These are phyloP conservation scores for Fusarium pseudonygamai DNA, from an alignment of 2,329 filamentous ascomycete species.

Conservation along the genomic window DNA sequence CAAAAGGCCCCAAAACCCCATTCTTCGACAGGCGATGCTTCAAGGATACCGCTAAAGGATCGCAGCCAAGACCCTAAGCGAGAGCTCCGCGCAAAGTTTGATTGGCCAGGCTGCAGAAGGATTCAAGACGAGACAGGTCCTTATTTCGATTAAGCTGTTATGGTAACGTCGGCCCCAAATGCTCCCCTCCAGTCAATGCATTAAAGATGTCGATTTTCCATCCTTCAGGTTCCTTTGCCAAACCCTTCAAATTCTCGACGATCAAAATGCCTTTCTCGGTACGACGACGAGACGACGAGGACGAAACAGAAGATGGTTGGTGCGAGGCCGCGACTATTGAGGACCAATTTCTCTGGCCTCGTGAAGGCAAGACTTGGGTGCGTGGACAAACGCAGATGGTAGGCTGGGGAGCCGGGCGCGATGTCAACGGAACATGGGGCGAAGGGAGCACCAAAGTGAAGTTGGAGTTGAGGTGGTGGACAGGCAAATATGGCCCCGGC, in stretches of 20 bases:
- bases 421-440: background rate
- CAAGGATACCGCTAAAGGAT: background rate
- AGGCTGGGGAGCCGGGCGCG: background rate
- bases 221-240: background rate
- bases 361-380: background rate
- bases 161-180: background rate
- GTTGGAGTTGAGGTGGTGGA: background rate
- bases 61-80: background rate
- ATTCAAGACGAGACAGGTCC: constrained; percentile 1
- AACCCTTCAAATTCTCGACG: background rate
- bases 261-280: background rate
- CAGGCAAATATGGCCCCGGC: background rate
- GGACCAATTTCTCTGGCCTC: background rate
- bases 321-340: background rate
- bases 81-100: background rate
- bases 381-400: background rate
- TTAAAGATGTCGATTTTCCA: background rate
- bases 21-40: background rate
- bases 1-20: background rate
- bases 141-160: constrained; percentile 9
- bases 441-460: background rate
- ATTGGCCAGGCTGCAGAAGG: background rate
- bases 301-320: background rate
- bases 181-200: background rate
- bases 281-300: background rate